Base-by-base conservation (phyloP, 176 grass and related monocot species). In the Cocos nucifera region DNA sequence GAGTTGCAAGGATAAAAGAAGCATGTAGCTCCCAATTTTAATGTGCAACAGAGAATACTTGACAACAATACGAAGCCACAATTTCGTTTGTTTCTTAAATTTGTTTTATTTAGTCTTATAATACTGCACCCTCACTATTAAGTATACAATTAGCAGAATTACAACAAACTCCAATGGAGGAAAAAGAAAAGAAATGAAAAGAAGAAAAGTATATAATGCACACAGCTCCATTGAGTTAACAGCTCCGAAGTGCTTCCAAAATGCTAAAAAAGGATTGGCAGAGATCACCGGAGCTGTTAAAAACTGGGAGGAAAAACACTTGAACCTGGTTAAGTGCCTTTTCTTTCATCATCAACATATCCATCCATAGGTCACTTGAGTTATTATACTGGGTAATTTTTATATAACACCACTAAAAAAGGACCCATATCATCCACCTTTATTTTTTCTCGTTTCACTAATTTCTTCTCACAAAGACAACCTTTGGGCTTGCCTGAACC, bases 221-320 rank as follows among this genome's bases (percentile, higher is more conserved):
- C 54, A 55, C 50, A 79, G 64, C 88, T 80, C 79, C 77, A 64
- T 9, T 77, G 75, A 80, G 77, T 78, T 69, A 82, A 92, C 93
- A 81, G 76, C 79, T 79, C 84, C 15, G 65, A 15, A 75, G 64
- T 74, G 73, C 73, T 76, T 80, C 64, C 63, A 84, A 85, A 83
- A 50, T 62, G 67, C 62, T 35, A 64, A 74, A 70, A 76, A 76
- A 75, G 21, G 73, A 51, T 39, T 59, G 61, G 57, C 17, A 68
- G 61, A 44, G 79, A 76, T 77, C 67, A 62, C 64, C 54, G 53
- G 73, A 76, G 64, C 76, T 68, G 82, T 89, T 54, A 92, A 98
- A 89, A 97, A 88, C 66, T 55, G 23, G 64, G 74, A 83, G 81
- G 64, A 62, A 87, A 98, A 85, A 88, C 53, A 26, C 58, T 68